These are phyloP conservation scores for Starmera caribaea DNA, from an alignment of 805 yeast species.

Conservation along the genomic window DNA sequence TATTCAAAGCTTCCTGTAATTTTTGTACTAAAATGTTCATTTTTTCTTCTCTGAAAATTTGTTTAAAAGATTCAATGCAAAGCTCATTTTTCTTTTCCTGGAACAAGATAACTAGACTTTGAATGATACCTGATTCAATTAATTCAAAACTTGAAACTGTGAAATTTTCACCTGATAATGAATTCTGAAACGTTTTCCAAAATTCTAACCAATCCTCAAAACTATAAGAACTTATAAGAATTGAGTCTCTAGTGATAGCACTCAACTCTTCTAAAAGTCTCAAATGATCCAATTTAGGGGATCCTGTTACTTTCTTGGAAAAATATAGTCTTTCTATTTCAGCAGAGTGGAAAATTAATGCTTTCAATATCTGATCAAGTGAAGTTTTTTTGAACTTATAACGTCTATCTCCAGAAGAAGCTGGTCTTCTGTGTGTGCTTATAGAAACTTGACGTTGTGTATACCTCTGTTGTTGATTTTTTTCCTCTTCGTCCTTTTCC, in stretches of 20 bases:
- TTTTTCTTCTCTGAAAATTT: slow-evolving; percentile 25
- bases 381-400: slow-evolving; percentile 4
- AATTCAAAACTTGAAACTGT: slow-evolving; percentile 67
- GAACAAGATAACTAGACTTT: slow-evolving; percentile 29
- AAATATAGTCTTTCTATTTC: slow-evolving; percentile 22
- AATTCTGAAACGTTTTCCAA: slow-evolving; percentile 29
- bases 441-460: no score
- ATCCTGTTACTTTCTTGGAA: slow-evolving; percentile 15
- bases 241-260: slow-evolving; percentile 8
- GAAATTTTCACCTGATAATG: slow-evolving; percentile 21
- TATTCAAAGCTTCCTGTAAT: slow-evolving; percentile 63
- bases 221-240: slow-evolving; percentile 5
- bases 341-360: slow-evolving; percentile 9
- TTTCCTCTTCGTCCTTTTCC: no score
- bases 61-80: slow-evolving; percentile 36
- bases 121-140: slow-evolving; percentile 55
- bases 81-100: slow-evolving; percentile 20
- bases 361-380: slow-evolving; percentile 3
- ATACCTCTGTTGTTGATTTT: no score
- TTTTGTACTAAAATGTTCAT: slow-evolving; percentile 40
- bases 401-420: no score
- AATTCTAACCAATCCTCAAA: slow-evolving; percentile 21
- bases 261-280: slow-evolving; percentile 18
- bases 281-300: slow-evolving; percentile 18
- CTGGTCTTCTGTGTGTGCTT: no score